Evolutionary conservation across 1,139 yeast species (phyloP), one percentile per base, ranked within the genome.

Genomic region (Blastobotrys buckinghamii): DNA sequence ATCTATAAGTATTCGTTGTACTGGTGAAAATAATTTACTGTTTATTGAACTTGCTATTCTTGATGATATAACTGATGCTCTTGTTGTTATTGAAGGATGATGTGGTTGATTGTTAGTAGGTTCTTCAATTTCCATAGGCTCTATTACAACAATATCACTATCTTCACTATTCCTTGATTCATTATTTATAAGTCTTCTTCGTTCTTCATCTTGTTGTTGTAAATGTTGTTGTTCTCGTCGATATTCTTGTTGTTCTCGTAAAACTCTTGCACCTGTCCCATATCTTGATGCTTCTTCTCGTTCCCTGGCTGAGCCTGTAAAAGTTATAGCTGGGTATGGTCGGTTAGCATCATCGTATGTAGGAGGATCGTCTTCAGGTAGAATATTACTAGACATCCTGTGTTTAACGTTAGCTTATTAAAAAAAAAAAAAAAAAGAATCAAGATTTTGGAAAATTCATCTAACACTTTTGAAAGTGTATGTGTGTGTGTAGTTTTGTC

Each of bases 1-100:
- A 58, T 84, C 92, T 38, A 83, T 67, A 19, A 81, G 73, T 45
- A 70, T 73, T 29, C 76, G 67, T 34, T 59, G 61, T 4, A 82
- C 76, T 0, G 88, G 88, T 33, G 67, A 62, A 26, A 79, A 71
- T 13, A 83, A 65, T 33, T 71, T 63, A 39, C 65, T 62, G 52
- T 69, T 76, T 59, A 81, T 67, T 49, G 71, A 70, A 16, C 46
- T 44, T n/a, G 65, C 66, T 27, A 62, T 42, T 34, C 63, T 50
- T 41, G 53, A 55, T 5, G 64, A 61, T 9, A 57, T 61, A 37
- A 48, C 47, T 32, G 57, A 53, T 50, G 63, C 64, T 42, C 62
- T 47, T 26, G 58, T 37, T 43, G 57, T 53, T 24, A 61, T 53
- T 15, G 39, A 50, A 35, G 47, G 52, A 38, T 29, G n/a, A 12